Evolutionary conservation across 495 filamentous ascomycete species (phyloP), one percentile per base, ranked within the genome.

Genomic region (Chaetomium fimeti): DNA sequence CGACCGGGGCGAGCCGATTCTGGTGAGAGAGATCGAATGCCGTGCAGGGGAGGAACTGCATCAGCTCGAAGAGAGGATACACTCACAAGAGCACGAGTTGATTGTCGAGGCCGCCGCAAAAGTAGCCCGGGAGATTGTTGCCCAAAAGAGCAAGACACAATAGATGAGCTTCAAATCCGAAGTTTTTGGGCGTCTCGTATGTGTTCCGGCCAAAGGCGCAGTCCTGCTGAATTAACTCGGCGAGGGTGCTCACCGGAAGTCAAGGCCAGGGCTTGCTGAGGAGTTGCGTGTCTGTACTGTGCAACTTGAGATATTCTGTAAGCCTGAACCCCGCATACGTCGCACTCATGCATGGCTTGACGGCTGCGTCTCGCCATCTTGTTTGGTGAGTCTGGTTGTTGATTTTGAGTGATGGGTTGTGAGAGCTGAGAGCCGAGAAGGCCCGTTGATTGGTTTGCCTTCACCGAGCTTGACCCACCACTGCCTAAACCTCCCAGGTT

Each of bases 1-100:
- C 47, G 93, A 96, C 76, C 84, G 87, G 72, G 93, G 93, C 2
- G 81, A 83, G 68, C 87, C 90, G 6, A 86, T 96, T 66, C 74
- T 93, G 59, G 83, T 88, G 13, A 74, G 79, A 66, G 88, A 92
- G 79, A 85, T 96, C 53, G 81, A 84, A 59, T 88, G 92, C 66
- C 78, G 76, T 53, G 82, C 86, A 62, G 88, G 85, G 16, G 90
- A 92, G 67, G 83, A 80, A 47, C 57, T 92, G 43, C 80, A 87
- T 59, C 81, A 80, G 22, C 83, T 94, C 52, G 83, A 91, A 79
- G 74, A 82, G 67, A 85, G 87, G 69, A 89, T 92, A 55, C 91
- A 92, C 71, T 77, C 75, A 9, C 78, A 83, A 47, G 90, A 92
- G 78, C 89, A 90, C 77, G 81, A 80, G 36, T 77, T 86, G 55